Evolutionary conservation across 1,139 yeast genomes (phyloP).

Genomic region (Arxiozyma slooffiae): DNA sequence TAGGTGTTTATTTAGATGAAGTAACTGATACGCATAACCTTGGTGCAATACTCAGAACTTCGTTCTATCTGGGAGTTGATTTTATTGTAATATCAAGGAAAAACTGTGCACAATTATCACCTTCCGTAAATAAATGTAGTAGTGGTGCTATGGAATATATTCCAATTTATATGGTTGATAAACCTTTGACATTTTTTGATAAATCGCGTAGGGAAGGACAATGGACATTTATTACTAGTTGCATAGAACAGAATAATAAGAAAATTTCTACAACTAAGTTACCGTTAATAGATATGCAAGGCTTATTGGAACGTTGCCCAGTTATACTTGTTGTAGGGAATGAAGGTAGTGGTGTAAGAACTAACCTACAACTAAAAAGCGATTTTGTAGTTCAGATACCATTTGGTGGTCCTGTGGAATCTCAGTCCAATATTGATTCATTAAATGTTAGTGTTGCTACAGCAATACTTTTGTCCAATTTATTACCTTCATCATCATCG

Average conservation of each 20-base stretch:
- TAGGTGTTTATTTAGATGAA: slow-evolving; percentile 73
- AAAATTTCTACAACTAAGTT: slow-evolving; percentile 32
- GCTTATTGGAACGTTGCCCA: slow-evolving; percentile 43
- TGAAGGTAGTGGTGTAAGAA: slow-evolving; percentile 76
- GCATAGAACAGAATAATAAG: slow-evolving; percentile 8
- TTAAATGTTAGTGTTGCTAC: slow-evolving; percentile 86
- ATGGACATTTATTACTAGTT: slow-evolving; percentile 67
- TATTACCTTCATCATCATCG: slow-evolving; percentile 4
- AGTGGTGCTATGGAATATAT: slow-evolving; percentile 82
- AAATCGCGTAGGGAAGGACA: slow-evolving; percentile 41
- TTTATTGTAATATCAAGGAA: slow-evolving; percentile 61
- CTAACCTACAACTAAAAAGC: slow-evolving; percentile 50
- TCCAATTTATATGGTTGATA: slow-evolving; percentile 47
- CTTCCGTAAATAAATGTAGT: slow-evolving; percentile 71
- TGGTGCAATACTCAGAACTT: slow-evolving; percentile 78
- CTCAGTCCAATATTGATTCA: slow-evolving; percentile 50
- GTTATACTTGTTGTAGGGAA: slow-evolving; percentile 69
- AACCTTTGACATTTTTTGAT: slow-evolving; percentile 56
- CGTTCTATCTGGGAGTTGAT: slow-evolving; percentile 78
- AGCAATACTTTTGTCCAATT: slow-evolving; percentile 39
- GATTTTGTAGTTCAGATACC: slow-evolving; percentile 55
- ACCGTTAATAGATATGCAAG: slow-evolving; percentile 37
- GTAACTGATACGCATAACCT: slow-evolving; percentile 84
- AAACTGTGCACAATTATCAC: slow-evolving; percentile 59
- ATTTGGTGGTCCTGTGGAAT: slow-evolving; percentile 23